Base-by-base conservation (phyloP, 352 stramenopile genomes). In the Globisporangium paddicum region DNA sequence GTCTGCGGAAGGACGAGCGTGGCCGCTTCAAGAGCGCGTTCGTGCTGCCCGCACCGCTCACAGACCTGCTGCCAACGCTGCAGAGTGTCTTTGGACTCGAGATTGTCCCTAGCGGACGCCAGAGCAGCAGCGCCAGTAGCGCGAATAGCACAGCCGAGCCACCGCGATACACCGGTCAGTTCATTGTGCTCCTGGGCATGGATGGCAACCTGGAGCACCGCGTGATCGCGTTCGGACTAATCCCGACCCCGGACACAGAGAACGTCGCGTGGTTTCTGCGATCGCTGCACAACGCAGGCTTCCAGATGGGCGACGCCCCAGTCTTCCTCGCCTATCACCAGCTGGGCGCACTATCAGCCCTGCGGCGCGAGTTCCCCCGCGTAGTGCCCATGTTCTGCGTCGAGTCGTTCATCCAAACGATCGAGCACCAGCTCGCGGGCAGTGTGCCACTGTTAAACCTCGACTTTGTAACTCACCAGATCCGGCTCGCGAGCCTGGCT, bases 241-340 rank as follows among this genome's bases (percentile, higher is more conserved):
- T 93, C 16, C 81, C 81, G 10, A 77, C 69, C 37, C 80, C 69
- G 14, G 77, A 88, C 25, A 74, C 82, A 48, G 81, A 89, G 30
- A 74, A 89, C 53, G 75, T 90, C 64, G 76, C 79, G 60, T 93
- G 83, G 83, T 93, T 93, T 60, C 52, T 93, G 5, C 55, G 57
- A 25, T 62, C 85, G 51, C 66, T 75, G 16, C 86, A 84, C 58
- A 71, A 64, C 35, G 73, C 72, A 6, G 83, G 76, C 30, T 68
- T 74, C 46, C 67, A 61, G 6, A 75, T 90, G 41, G 71, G 86
- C 50, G 71, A 64, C 23, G 75, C 62, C 8, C 79, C 81, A 0
- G 69, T 91, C 0, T 84, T 89, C 42, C 84, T 79, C 57, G 72
- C 73, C 6, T 72, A 86, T 55, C 79, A 72, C 40, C 71, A 90